Conservation (phyloP, 1,139 yeast species). For the Geotrichum australiense region DNA sequence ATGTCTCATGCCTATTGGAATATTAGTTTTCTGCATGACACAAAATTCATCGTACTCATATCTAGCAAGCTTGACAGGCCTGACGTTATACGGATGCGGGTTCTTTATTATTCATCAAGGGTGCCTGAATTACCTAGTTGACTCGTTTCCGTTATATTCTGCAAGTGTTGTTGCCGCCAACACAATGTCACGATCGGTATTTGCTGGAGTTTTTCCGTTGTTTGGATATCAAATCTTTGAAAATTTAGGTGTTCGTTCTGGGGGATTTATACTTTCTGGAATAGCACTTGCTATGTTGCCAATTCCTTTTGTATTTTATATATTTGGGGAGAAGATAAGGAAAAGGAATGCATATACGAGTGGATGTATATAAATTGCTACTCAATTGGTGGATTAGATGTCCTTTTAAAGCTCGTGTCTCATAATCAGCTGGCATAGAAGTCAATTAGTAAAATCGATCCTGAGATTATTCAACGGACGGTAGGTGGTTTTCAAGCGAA, state of each 20-base stretch:
- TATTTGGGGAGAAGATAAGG: constrained; percentile 53
- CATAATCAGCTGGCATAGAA: no score
- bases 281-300: constrained; percentile 52
- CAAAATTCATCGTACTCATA: constrained; percentile 51
- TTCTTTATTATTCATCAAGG: constrained; percentile 53
- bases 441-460: no score
- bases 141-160: constrained; percentile 53
- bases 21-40: constrained; percentile 78
- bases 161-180: constrained; percentile 83
- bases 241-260: constrained; percentile 57
- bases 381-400: no score
- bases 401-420: no score
- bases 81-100: constrained; percentile 56
- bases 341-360: no score
- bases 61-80: constrained; percentile 66
- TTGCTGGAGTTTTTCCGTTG: constrained; percentile 73
- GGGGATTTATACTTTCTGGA: constrained; percentile 51
- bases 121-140: constrained; percentile 54
- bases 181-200: constrained; percentile 56
- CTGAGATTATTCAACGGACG: no score
- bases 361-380: no score
- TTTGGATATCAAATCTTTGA: constrained; percentile 55
- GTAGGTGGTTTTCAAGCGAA: no score
- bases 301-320: constrained; percentile 56
- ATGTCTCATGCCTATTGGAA: constrained; percentile 55